Base-by-base conservation (phyloP, 2,329 filamentous ascomycete species). In the Stachybotrys chlorohalonatus region DNA sequence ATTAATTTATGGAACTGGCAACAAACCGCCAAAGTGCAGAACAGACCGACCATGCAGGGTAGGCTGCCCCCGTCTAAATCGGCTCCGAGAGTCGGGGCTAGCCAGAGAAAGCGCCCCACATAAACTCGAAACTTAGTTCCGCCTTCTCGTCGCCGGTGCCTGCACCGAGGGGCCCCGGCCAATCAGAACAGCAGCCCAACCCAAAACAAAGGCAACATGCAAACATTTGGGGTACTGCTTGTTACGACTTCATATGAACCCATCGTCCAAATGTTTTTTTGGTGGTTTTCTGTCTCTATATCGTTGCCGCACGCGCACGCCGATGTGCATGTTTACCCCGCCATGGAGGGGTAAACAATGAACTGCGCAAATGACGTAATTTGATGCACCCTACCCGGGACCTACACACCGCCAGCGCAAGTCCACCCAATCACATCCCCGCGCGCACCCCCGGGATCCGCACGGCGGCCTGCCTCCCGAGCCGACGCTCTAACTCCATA, bases 321-420 rank as follows among this genome's bases (percentile, higher is more conserved):
- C 24, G 24, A 24, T 4, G 24, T 24, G 24, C 24, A 24, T 24
- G 13, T 39, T 53, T 54, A 54, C 53, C 53, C 53, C 53, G 8
- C 53, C 46, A 51, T 49, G 17, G 47, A 1, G 47, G 48, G 48
- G 42, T 32, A 46, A 45, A 51, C 13, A 31, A 50, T 4, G 11
- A 31, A 9, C 8, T 3, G 17, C 16, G 24, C 17, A 31, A 30
- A 54, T 54, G 53, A 54, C 53, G 53, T 54, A 54, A 42, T 32
- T 11, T 42, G 36, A 42, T 42, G 6, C 13, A 2, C 9, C 52
- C 52, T 24, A 47, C 46, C 46, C 15, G 15, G 46, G 15, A 24
- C 9, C 46, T 5, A 3, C 46, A 47, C 46, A 47, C 46, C 11
- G 46, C 32, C n/a, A 13, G 8, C 49, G 49, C 49, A 13, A 1